Evolutionary conservation across 2,329 filamentous ascomycete species (phyloP).

Genomic region (Rachicladosporium sp.): DNA sequence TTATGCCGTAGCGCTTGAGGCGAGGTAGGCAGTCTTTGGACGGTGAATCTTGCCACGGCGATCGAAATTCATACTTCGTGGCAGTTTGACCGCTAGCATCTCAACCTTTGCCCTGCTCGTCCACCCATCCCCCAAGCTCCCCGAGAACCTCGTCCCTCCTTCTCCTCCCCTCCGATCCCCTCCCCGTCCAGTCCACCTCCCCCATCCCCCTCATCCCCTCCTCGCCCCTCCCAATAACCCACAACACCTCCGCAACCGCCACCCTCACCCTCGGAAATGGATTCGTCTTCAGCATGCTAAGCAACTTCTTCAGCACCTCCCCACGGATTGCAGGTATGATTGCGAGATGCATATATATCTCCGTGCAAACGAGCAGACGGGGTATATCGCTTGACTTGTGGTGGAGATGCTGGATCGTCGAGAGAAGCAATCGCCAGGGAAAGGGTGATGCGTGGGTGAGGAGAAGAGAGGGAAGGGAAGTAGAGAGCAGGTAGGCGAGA

Average conservation of each 20-base stretch:
- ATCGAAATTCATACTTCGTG: too few relatives aligned
- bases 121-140: too few relatives aligned
- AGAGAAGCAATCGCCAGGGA: slow-evolving; percentile 56
- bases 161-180: neutral
- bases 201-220: slow-evolving; percentile 13
- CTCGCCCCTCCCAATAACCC: slow-evolving; percentile 22
- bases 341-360: slow-evolving; percentile 63
- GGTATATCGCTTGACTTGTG: slow-evolving; percentile 73
- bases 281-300: slow-evolving; percentile 57
- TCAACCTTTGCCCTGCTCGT: too few relatives aligned
- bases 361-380: slow-evolving; percentile 68
- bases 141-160: too few relatives aligned
- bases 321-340: slow-evolving; percentile 37
- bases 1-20: too few relatives aligned
- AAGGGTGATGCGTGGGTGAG: slow-evolving; percentile 27
- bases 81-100: too few relatives aligned
- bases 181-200: slow-evolving; percentile 12
- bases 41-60: too few relatives aligned
- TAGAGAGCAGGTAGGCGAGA: slow-evolving; percentile 51
- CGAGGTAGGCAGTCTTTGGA: too few relatives aligned
- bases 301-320: slow-evolving; percentile 55
- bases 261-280: slow-evolving; percentile 63
- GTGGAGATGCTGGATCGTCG: slow-evolving; percentile 62
- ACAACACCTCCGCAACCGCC: slow-evolving; percentile 30
- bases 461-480: neutral